Percentiles rank a stretch among this genome's conserved stretches.
phyloP scores from a whole-genome alignment of 768 basidiomycete species.

The Vararia minispora region DNA sequence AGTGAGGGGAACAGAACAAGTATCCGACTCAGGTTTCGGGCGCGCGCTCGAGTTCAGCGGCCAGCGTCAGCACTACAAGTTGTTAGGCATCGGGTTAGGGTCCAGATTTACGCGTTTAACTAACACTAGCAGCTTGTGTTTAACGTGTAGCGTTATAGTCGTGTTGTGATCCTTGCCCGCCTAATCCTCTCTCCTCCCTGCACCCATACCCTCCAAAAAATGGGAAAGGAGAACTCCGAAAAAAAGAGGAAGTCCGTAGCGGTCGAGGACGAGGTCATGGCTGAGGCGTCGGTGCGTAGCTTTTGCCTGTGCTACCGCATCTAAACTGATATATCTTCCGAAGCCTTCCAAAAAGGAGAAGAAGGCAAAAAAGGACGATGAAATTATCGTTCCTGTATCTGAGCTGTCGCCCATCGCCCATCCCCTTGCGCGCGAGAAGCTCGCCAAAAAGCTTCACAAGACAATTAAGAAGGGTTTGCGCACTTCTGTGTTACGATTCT shows the following conservation, averaged over 20 bases:
- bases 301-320: slow-evolving; percentile 14
- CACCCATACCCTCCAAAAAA: slow-evolving; percentile 17
- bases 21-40: no score
- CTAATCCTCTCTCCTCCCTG: no score
- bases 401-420: slow-evolving; percentile 91
- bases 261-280: slow-evolving; percentile 45
- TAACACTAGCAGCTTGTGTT: no score
- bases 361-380: slow-evolving; percentile 55
- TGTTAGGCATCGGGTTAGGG: no score
- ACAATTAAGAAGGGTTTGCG: slow-evolving; percentile 79
- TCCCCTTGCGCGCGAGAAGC: slow-evolving; percentile 88
- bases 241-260: slow-evolving; percentile 51
- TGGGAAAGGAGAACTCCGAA: slow-evolving; percentile 69
- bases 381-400: slow-evolving; percentile 56
- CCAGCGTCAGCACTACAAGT: no score
- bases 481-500: neutral
- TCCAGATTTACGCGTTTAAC: no score
- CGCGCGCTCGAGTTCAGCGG: no score
- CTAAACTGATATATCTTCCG: slow-evolving; percentile 8
- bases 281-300: slow-evolving; percentile 25
- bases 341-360: slow-evolving; percentile 28
- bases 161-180: no score
- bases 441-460: slow-evolving; percentile 90
- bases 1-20: no score
- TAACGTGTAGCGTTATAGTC: no score